phyloP scores from a whole-genome alignment of 768 basidiomycete species.

The Dioszegia crocea region DNA sequence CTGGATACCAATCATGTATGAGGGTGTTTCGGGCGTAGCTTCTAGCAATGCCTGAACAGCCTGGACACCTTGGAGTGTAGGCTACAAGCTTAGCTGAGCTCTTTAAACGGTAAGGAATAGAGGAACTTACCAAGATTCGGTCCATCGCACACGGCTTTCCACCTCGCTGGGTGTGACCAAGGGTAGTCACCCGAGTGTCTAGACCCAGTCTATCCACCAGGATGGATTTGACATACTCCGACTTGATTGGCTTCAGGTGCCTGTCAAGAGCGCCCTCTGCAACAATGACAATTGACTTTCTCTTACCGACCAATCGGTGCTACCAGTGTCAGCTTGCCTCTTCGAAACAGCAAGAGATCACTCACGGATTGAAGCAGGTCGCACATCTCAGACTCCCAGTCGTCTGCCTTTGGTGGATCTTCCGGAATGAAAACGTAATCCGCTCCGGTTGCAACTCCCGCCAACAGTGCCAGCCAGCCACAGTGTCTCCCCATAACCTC shows the following conservation, averaged over 20 bases:
- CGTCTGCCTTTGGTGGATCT: constrained; percentile 67
- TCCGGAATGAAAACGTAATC: constrained; percentile 99
- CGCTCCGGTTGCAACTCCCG: constrained; percentile 82
- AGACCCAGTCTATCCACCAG: constrained; percentile 79
- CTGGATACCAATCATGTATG: constrained; percentile 92
- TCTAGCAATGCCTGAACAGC: constrained; percentile 83
- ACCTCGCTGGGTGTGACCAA: constrained; percentile 95
- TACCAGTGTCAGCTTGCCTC: constrained; percentile 45
- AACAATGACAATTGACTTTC: constrained; percentile 97
- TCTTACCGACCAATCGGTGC: constrained; percentile 88
- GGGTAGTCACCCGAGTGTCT: constrained; percentile 91
- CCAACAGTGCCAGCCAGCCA: constrained; percentile 95
- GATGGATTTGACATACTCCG: constrained; percentile 85
- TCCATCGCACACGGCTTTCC: constrained; percentile 90
- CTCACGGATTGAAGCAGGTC: constrained; percentile 70
- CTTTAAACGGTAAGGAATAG: no score
- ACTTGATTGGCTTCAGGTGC: constrained; percentile 82
- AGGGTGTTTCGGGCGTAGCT: constrained; percentile 81
- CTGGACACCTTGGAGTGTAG: constrained; percentile 91
- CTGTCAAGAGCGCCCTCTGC: constrained; percentile 92
- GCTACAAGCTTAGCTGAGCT: constrained; percentile 54
- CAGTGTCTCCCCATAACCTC: constrained; percentile 99
- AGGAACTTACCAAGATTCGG: constrained; percentile 74
- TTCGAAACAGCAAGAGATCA: constrained; percentile 5
- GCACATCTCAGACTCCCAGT: constrained; percentile 94